Base-by-base conservation (phyloP, 345 rosid genomes). In the Acer saccharum region DNA sequence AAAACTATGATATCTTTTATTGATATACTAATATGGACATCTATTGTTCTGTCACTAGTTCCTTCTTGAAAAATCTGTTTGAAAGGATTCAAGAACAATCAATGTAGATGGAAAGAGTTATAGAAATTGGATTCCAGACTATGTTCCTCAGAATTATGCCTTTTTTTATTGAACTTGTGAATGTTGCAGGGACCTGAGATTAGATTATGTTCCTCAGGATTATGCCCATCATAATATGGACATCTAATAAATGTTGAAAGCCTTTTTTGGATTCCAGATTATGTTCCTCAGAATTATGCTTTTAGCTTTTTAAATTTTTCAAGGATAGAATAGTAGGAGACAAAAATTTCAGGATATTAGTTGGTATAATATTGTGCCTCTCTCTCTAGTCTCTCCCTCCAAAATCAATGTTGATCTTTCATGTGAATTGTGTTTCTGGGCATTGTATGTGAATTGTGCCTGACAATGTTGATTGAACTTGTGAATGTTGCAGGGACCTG, bases 401-500 rank as follows among this genome's bases (percentile, higher is more conserved):
- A 67, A 35, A 67, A 17, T 13, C 10, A 16, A 3, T 2, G 29
- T 39, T 9, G 54, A 7, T 32, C 44, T 55, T 55, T 25, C 32
- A 55, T 54, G 7, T 10, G 20, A 21, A 70, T 70, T 14, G 4
- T 2, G 61, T 27, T 16, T 52, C 8, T 13, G 21, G 1, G 35
- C 35, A 32, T 32, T 32, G 35, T 32, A 32, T 32, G 35, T 32
- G 35, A 3, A 35, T 35, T 35, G 39, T 35, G 46, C 46, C 11
- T 11, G 5, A 46, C 23, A 62, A 25, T 73, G 46, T 46, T 44
- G 27, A 46, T 44, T 25, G 5, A 27, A 50, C 46, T 13, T 57
- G 13, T 69, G 46, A 81, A 65, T 65, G 11, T 74, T 65, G 6
- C 72, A 82, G 83, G 85, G 85, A 57, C 87, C 79, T 12, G 85